Evolutionary conservation across 495 filamentous ascomycete genomes (phyloP), one percentile per base, ranked within the genome.

Genomic region (Chaetomidium leptoderma): DNA sequence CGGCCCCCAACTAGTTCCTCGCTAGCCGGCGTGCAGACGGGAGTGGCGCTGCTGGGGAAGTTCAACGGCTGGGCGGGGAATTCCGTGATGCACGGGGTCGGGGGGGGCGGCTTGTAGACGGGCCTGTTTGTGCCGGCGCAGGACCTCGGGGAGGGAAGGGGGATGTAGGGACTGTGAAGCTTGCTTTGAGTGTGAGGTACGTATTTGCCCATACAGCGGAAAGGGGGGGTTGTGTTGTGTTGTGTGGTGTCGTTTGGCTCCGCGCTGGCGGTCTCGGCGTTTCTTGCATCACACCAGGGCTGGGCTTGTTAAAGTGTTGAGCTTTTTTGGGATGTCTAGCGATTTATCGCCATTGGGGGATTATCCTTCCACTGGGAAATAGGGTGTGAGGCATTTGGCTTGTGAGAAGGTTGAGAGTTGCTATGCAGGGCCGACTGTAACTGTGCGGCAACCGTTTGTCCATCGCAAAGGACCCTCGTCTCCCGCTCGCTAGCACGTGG

Each of bases 111-210:
- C 55, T 70, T 95, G 37, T 87, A 90, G 66, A 85, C 79, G 6
- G 91, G 90, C 24, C 72, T 82, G 49, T 95, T 95, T 65, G 79
- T 91, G 19, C 74, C 88, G 3, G 71, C 71, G 2, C 58, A 64
- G 57, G 70, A 74, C 30, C 46, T 62, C 7, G 71, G 59, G 29
- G 63, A 65, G 32, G n/a, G n/a, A 35, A 9, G 53, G 74, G 64
- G 14, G 64, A 72, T 27, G 63, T 65, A 1, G 66, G 73, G 0
- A 75, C 74, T 43, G n/a, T n/a, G n/a, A n/a, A n/a, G n/a, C n/a
- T n/a, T n/a, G n/a, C n/a, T 75, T 73, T 48, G 68, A 66, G 8
- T 39, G 63, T 0, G 63, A 67, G 48, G 68, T 77, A 59, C 60
- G 26, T 77, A 77, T 44, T 57, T 74, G 47, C 73, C 73, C 50